Evolutionary conservation across 2,329 filamentous ascomycete genomes (phyloP).

Genomic region (Aureobasidium lini): DNA sequence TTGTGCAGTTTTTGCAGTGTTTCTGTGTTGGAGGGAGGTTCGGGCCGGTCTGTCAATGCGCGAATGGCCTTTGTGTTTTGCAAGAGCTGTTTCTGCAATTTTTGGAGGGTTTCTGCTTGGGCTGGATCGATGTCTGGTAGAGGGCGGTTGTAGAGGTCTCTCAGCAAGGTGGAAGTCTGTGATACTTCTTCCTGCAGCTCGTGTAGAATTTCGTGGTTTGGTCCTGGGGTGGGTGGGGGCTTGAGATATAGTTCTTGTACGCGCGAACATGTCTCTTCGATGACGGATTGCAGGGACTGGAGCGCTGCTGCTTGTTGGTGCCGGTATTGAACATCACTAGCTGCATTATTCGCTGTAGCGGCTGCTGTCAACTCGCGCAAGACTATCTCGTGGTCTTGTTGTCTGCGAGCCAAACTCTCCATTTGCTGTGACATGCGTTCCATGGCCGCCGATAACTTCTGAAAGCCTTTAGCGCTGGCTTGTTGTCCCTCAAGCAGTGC

Average conservation of each 20-base stretch:
- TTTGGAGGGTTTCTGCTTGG: neutral
- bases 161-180: neutral
- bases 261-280: constrained; percentile 4
- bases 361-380: constrained; percentile 2
- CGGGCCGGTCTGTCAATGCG: neutral
- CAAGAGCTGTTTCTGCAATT: neutral
- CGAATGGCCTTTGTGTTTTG: constrained; percentile 5
- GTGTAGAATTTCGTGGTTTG: constrained; percentile 7
- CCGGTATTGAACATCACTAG: constrained; percentile 5
- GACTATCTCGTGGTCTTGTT: constrained; percentile 5
- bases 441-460: constrained; percentile 14
- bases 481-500: constrained; percentile 17
- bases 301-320: constrained; percentile 11
- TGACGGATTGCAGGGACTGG: neutral
- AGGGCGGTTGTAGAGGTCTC: constrained; percentile 1
- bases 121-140: neutral
- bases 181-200: neutral
- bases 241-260: constrained; percentile 1
- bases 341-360: neutral
- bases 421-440: constrained; percentile 13
- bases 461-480: constrained; percentile 15
- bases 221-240: constrained; percentile 4
- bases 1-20: constrained; percentile 2
- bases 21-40: neutral
- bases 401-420: neutral